A percentile compares a stretch with the other conserved stretches of the same genome.
Evolutionary conservation across 2,329 filamentous ascomycete genomes (phyloP).

Genomic region (Aureobasidium leucospermi): DNA sequence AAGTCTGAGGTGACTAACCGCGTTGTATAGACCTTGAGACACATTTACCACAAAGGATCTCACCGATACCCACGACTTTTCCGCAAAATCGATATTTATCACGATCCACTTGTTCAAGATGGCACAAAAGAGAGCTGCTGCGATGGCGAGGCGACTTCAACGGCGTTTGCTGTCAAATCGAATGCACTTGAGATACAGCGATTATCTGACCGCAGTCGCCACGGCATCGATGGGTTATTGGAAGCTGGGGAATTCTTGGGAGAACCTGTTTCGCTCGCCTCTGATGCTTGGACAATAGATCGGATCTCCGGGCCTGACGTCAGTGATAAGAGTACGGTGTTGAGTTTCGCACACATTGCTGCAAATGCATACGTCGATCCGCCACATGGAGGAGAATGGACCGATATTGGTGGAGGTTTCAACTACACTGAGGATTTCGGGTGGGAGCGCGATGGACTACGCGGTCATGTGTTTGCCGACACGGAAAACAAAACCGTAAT

Average conservation of each 20-base stretch:
- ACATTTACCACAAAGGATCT: constrained; percentile 89
- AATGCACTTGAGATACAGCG: constrained; percentile 65
- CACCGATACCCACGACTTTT: constrained; percentile 71
- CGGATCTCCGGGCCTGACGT: constrained; percentile 70
- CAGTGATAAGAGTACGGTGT: constrained; percentile 70
- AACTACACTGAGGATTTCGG: constrained; percentile 82
- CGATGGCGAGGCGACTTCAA: background rate
- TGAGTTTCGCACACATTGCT: constrained; percentile 76
- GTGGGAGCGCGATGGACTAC: constrained; percentile 77
- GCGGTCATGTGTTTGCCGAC: constrained; percentile 86
- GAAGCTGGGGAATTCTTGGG: constrained; percentile 41
- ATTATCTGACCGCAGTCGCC: constrained; percentile 67
- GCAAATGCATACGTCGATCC: constrained; percentile 78
- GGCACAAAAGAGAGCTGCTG: background rate
- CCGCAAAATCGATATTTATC: constrained; percentile 60
- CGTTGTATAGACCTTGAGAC: constrained; percentile 56
- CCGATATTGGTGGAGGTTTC: constrained; percentile 66
- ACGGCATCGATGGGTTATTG: constrained; percentile 71
- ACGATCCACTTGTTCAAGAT: background rate
- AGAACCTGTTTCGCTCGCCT: constrained; percentile 59
- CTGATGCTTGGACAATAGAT: constrained; percentile 76
- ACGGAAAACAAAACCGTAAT: constrained; percentile 76
- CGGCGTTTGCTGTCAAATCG: constrained; percentile 52
- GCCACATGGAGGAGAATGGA: constrained; percentile 67
- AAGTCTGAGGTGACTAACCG: too few relatives aligned